Percentiles rank a stretch among this genome's conserved stretches.
phyloP scores from a whole-genome alignment of 2,329 filamentous ascomycete species.

The Penicillium sp. region DNA sequence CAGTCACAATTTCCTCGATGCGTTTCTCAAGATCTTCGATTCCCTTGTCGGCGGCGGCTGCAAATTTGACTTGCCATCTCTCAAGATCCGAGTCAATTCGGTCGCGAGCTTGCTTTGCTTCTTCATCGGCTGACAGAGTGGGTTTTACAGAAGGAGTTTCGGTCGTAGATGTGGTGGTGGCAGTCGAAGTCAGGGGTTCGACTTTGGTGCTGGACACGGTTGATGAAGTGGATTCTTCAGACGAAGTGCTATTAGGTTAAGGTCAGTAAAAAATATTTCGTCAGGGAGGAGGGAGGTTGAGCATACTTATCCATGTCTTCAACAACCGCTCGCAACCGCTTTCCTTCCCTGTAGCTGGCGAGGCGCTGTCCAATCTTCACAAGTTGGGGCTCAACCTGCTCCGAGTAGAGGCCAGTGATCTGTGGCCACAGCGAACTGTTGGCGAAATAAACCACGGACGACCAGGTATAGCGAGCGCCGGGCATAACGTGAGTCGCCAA shows the following conservation, averaged over 20 bases:
- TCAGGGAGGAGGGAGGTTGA: slow-evolving; percentile 1
- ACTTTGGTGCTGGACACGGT: slow-evolving; percentile 20
- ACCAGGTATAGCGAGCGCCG: slow-evolving; percentile 67
- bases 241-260: slow-evolving; percentile 13
- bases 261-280: slow-evolving; percentile 8
- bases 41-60: slow-evolving; percentile 80
- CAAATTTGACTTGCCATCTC: slow-evolving; percentile 85
- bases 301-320: slow-evolving; percentile 53
- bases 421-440: slow-evolving; percentile 78
- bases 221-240: slow-evolving; percentile 23
- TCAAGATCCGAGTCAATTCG: slow-evolving; percentile 75
- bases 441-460: slow-evolving; percentile 67
- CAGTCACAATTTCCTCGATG: slow-evolving; percentile 68
- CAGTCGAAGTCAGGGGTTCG: slow-evolving; percentile 13
- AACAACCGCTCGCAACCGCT: slow-evolving; percentile 59
- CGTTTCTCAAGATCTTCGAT: slow-evolving; percentile 64
- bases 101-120: slow-evolving; percentile 51
- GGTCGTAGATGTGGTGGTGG: slow-evolving; percentile 25
- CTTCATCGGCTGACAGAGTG: slow-evolving; percentile 46
- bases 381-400: slow-evolving; percentile 94
- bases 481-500: slow-evolving; percentile 70
- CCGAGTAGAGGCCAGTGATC: slow-evolving; percentile 73
- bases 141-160: slow-evolving; percentile 28
- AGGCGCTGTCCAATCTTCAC: slow-evolving; percentile 87
- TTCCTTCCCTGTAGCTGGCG: slow-evolving; percentile 61